These are phyloP conservation scores for Davidsoniella neocaledoniae DNA, from an alignment of 2,329 filamentous ascomycete species.

Conservation along the genomic window DNA sequence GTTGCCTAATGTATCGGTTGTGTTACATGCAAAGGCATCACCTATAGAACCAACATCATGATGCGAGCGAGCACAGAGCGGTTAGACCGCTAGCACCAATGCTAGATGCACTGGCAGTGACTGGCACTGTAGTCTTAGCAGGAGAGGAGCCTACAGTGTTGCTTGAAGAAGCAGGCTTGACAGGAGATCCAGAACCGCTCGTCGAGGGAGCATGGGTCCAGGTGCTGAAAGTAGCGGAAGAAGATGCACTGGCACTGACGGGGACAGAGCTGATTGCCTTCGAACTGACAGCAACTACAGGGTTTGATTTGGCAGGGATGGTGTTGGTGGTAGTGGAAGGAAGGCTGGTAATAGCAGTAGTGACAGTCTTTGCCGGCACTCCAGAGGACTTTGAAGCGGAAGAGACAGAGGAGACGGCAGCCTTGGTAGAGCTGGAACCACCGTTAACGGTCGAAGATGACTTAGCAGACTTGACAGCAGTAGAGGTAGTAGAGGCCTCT, in stretches of 20 bases:
- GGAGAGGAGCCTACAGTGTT: not conserved
- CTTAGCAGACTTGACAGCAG: not conserved
- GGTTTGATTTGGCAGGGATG: not conserved
- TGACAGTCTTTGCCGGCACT: slow-evolving; percentile 9
- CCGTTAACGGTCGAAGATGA: not conserved
- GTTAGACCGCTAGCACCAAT: not conserved
- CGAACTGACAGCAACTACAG: too few relatives aligned
- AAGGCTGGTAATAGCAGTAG: not conserved
- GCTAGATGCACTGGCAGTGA: slow-evolving; percentile 1
- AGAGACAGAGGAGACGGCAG: not conserved
- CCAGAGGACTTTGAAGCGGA: not conserved
- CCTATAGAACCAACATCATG: not conserved
- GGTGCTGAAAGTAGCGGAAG: not conserved
- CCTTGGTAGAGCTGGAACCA: not conserved
- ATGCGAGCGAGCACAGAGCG: not conserved
- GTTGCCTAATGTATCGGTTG: too few relatives aligned
- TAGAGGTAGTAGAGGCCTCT: slow-evolving; percentile 3
- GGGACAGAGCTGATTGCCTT: not conserved
- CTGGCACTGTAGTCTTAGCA: not conserved
- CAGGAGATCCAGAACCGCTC: too few relatives aligned
- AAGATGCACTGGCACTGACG: not conserved
- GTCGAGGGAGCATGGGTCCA: not conserved
- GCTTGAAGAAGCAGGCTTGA: not conserved
- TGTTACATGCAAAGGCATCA: too few relatives aligned
- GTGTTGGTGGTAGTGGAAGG: not conserved